Base-by-base conservation (phyloP, 2,329 filamentous ascomycete genomes). In the Fulvia fulva region DNA sequence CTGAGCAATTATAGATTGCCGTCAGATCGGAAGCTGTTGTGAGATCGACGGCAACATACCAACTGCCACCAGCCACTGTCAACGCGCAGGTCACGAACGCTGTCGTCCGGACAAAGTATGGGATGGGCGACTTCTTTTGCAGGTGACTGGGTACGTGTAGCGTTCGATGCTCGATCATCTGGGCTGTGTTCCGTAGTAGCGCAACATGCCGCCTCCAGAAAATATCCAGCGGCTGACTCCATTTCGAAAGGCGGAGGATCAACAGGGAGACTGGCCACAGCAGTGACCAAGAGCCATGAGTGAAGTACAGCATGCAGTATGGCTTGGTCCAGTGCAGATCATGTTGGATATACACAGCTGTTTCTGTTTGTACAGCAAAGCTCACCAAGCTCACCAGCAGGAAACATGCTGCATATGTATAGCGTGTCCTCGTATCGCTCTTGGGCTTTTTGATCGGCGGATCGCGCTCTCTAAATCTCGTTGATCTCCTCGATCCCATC, bases 251-350 rank as follows among this genome's bases (percentile, higher is more conserved):
- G 56, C 93, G 87, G 61, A 97, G 80, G 52, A 96, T 82, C 23
- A 89, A 74, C 34, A 99, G 83, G 75, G 96, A 91, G 11, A 83
- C 77, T 0, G 92, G 93, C 90, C 91, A 99, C 23, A 99, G 81
- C 51, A 97, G 76, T 9, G 87, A 75, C 94, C 94, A 99, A 1
- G 91, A 96, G 56, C 93, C 89, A 77, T 99, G 94, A 11, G 94
- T 99, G 65, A 99, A 81, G 76, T 96, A 88, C 81, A 99, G 85
- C 94, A 99, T 99, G 80, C 91, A 96, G 78, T 97, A 99, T n/a
- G 94, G 90, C 79, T 99, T 99, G 77, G 95, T 85, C 94, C 94
- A 99, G 63, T 89, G 86, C 63, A 97, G 77, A 60, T 94, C 87
- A 93, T 93, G 87, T 77, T 97, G 93, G 61, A 99, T 94, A 76